Evolutionary conservation across 768 basidiomycete species (phyloP).

Genomic region (Tricholoma furcatifolium): DNA sequence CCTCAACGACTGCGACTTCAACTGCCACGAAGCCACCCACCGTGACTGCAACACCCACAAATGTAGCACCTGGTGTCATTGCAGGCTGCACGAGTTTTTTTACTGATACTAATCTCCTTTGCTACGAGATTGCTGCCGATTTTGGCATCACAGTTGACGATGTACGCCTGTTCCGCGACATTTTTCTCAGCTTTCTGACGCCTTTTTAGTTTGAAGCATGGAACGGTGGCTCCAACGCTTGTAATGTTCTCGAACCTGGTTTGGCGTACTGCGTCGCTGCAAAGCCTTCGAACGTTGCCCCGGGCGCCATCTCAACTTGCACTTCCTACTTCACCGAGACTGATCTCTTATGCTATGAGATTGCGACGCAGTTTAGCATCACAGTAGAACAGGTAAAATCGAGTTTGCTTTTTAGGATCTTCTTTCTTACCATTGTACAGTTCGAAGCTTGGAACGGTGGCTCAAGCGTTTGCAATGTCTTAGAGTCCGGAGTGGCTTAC

Average conservation of each 20-base stretch:
- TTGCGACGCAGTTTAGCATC: conserved; percentile 8
- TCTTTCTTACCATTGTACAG: not conserved
- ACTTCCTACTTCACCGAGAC: conserved; percentile 11
- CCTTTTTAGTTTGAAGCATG: not conserved
- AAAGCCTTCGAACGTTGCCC: conserved; percentile 2
- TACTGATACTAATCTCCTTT: conserved; percentile 10
- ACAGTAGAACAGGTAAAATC: conserved; percentile 4
- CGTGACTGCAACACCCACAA: conserved; percentile 1
- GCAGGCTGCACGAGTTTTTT: conserved; percentile 10
- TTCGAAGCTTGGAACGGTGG: conserved; percentile 13
- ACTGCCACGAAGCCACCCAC: conserved; percentile 5
- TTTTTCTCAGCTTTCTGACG: not conserved
- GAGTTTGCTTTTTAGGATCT: too few species aligned
- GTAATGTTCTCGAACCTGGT: conserved; percentile 2
- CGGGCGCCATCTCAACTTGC: conserved; percentile 5
- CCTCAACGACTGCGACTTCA: not conserved
- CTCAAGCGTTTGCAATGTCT: conserved; percentile 2
- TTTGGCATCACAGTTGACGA: conserved; percentile 9
- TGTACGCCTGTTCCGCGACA: not conserved
- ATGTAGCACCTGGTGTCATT: conserved; percentile 2
- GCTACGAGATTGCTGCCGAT: conserved; percentile 3
- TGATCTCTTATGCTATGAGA: conserved; percentile 5
- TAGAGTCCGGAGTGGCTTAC: conserved; percentile 4
- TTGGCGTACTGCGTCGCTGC: conserved; percentile 9
- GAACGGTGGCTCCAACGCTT: conserved; percentile 6